Evolutionary conservation across 345 rosid genomes (phyloP).

Genomic region (Lenwebbia sp.): DNA sequence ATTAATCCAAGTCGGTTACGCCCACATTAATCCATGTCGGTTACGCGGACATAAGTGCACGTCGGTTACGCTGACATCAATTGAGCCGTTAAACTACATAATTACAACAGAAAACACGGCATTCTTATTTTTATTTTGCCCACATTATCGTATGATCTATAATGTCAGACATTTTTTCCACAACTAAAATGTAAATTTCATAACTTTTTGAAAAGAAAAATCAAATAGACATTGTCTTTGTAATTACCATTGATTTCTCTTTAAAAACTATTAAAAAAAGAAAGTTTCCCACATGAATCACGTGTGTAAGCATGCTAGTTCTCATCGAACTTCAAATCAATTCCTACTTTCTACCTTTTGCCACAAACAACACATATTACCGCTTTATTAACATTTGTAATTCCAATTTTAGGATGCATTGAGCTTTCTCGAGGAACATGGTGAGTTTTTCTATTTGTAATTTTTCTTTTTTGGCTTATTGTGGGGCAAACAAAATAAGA

Average conservation of each 20-base stretch:
- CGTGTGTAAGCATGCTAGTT: not conserved
- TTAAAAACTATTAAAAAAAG: not conserved
- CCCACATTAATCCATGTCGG: too few species aligned
- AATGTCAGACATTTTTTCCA: too few species aligned
- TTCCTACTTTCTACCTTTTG: not conserved
- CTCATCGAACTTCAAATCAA: not conserved
- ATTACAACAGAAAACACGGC: too few species aligned
- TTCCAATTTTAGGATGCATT: not conserved
- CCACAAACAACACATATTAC: not conserved
- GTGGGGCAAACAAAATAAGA: not conserved
- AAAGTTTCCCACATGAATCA: not conserved
- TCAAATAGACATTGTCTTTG: not conserved
- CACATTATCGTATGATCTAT: too few species aligned
- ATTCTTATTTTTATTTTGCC: too few species aligned
- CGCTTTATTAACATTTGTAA: not conserved
- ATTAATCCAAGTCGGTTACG: too few species aligned
- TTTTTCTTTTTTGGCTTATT: not conserved
- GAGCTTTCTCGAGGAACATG: not conserved
- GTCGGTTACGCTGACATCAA: too few species aligned
- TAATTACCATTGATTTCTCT: not conserved
- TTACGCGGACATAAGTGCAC: too few species aligned
- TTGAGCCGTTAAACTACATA: too few species aligned
- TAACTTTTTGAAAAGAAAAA: not conserved
- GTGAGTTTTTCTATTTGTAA: not conserved
- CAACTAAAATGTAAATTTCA: not conserved